phyloP scores from a whole-genome alignment of 1,284 basidiomycete species.

The Testicularia cyperi region DNA sequence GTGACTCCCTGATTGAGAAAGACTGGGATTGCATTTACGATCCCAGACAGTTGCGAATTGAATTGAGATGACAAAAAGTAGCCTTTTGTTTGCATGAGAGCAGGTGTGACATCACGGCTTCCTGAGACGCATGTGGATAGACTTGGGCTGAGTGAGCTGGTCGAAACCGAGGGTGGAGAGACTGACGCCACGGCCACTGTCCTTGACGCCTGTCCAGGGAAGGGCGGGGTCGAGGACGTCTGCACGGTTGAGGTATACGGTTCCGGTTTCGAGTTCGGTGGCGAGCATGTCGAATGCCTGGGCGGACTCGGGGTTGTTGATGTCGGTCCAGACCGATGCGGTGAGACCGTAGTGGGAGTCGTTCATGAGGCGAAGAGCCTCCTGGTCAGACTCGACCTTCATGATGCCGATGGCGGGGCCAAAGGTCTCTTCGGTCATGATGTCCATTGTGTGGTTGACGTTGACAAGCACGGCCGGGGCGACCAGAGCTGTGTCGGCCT shows the following conservation, averaged over 20 bases:
- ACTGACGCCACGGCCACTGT: slow-evolving; percentile 85
- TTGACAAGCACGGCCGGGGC: slow-evolving; percentile 84
- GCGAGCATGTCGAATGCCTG: slow-evolving; percentile 71
- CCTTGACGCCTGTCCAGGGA: slow-evolving; percentile 89
- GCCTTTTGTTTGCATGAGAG: not conserved
- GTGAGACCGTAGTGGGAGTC: slow-evolving; percentile 94
- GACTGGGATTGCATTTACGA: too few relatives aligned
- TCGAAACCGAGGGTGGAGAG: slow-evolving; percentile 75
- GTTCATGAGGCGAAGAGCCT: slow-evolving; percentile 87
- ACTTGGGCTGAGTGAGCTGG: slow-evolving; percentile 37
- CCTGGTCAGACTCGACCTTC: slow-evolving; percentile 79
- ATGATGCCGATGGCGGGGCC: slow-evolving; percentile 88
- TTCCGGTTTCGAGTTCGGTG: slow-evolving; percentile 79
- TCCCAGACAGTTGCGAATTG: too few relatives aligned
- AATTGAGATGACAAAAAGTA: not conserved
- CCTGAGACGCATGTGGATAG: slow-evolving; percentile 43
- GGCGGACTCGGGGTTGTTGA: slow-evolving; percentile 67
- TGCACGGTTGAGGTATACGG: slow-evolving; percentile 81
- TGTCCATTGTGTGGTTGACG: slow-evolving; percentile 86
- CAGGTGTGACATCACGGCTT: slow-evolving; percentile 9
- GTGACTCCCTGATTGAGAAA: too few relatives aligned
- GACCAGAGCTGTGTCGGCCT: slow-evolving; percentile 75
- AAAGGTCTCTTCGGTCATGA: slow-evolving; percentile 74
- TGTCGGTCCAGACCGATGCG: slow-evolving; percentile 86
- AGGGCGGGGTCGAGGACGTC: slow-evolving; percentile 80